Evolutionary conservation across 305 asterid genomes (phyloP), one percentile per base, ranked within the genome.

Genomic region (Rubia balearica): DNA sequence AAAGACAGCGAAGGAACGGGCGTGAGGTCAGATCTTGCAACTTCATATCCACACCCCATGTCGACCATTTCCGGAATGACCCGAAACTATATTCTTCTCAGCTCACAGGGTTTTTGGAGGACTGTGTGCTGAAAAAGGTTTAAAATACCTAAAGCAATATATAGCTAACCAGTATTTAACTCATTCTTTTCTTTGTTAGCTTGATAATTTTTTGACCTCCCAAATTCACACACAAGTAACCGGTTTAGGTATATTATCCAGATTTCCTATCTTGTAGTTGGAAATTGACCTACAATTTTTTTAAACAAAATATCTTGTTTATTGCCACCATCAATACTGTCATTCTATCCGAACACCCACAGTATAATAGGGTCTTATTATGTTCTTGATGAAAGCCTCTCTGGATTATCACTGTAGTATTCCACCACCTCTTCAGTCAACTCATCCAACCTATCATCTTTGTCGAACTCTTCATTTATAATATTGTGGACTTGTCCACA

Each of bases 41-140:
- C 89, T 92, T 92, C 76, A 67, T 89, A 36, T 85, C 92, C 16
- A 87, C 97, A 5, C 98, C 98, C 36, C 98, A 92, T 78, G 98
- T 92, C 10, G 98, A 92, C 74, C 98, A 92, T 83, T 89, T 92
- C 75, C 86, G 98, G 53, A 89, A 89, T 41, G 87, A 89, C 68
- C 96, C 98, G 0, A 78, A 81, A 76, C 71, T 90, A 56, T 92
- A 92, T 80, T 84, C 96, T 77, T 85, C 95, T 66, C 97, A 92
- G 88, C 97, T 92, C 75, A 80, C 96, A 43, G 82, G 74, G 73
- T 90, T 92, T 77, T 78, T 92, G 77, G 93, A 92, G 80, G 95
- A 90, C 74, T 92, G 90, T 73, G 91, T 92, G 80, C 84, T 88
- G 74, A 81, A 75, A 13, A 41, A 79, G 79, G 79, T 89, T 85